Evolutionary conservation across 108 stramenopile species (phyloP).

Genomic region (Pseudonitzschia pungens): DNA sequence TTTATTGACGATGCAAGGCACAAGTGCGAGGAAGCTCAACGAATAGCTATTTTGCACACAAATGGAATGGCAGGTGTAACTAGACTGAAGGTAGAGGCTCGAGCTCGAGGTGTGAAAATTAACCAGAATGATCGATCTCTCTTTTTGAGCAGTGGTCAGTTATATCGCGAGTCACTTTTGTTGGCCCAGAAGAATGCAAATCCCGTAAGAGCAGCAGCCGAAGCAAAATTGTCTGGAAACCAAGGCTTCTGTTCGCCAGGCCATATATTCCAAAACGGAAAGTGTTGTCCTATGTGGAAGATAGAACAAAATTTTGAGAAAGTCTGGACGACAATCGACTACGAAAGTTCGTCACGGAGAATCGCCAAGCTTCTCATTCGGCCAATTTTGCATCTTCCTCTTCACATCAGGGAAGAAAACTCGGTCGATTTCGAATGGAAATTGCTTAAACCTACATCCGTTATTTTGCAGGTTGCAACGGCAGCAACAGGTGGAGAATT

Average conservation of each 20-base stretch:
- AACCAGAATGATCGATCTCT: conserved; percentile 36
- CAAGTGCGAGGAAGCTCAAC: conserved; percentile 67
- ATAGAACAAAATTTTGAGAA: conserved; percentile 15
- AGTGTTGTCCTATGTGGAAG: conserved; percentile 43
- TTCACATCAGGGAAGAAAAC: conserved; percentile 19
- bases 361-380: conserved; percentile 40
- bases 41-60: conserved; percentile 53
- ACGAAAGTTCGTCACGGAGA: conserved; percentile 39
- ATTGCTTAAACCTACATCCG: conserved; percentile 31
- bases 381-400: conserved; percentile 19
- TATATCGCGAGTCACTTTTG: conserved; percentile 49
- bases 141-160: conserved; percentile 33
- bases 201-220: conserved; percentile 41
- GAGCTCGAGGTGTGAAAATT: conserved; percentile 9
- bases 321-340: conserved; percentile 55
- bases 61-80: conserved; percentile 63
- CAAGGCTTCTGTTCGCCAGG: conserved; percentile 36
- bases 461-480: conserved; percentile 51
- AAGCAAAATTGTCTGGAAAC: conserved; percentile 47
- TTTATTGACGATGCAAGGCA: conserved; percentile 65
- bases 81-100: conserved; percentile 54
- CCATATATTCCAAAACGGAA: conserved; percentile 32
- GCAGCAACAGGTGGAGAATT: conserved; percentile 56
- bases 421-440: conserved; percentile 3
- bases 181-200: conserved; percentile 47